Evolutionary conservation across 129 eudicot species (phyloP), one percentile per base, ranked within the genome.

Genomic region (Erigeron canadensis): DNA sequence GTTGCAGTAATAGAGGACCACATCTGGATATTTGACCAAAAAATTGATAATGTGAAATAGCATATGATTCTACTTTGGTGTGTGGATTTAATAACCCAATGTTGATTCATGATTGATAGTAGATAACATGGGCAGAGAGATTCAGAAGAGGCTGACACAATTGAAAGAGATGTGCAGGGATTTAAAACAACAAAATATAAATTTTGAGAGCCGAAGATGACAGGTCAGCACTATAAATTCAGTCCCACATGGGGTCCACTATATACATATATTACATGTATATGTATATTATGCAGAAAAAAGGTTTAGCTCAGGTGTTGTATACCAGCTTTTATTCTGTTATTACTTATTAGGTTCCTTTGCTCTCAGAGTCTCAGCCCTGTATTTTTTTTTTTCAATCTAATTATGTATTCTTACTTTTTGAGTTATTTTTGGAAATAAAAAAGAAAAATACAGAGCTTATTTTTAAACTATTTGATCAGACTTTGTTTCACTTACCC

Each of bases 91-190:
- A 56, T 63, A 77, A 41, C 75, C 56, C 65, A 70, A 77, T 50
- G 72, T 69, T 80, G 75, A 28, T 84, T 77, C 72, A 80, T 73
- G 75, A 77, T 77, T 84, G 85, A 75, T 80, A 73, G 70, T 73
- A 80, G 77, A 76, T 84, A 84, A 84, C 88, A 84, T 84, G 88
- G 83, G 78, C 88, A 84, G 88, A 75, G 80, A 76, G 80, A 55
- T 77, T 80, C 82, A 84, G 81, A 76, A 50, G 68, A 45, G 67
- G 63, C 80, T 80, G 87, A 83, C 84, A 72, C 40, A 68, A 34
- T 68, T 58, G 87, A 83, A 76, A 73, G 79, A 71, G 85, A 81
- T 66, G 17, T 81, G 74, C 71, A 62, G 77, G 58, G 50, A 70
- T 77, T 69, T 43, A 22, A 57, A 23, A 10, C 21, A 13, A 57